Evolutionary conservation across 495 filamentous ascomycete genomes (phyloP).

Genomic region (Trichoderma gamsii): DNA sequence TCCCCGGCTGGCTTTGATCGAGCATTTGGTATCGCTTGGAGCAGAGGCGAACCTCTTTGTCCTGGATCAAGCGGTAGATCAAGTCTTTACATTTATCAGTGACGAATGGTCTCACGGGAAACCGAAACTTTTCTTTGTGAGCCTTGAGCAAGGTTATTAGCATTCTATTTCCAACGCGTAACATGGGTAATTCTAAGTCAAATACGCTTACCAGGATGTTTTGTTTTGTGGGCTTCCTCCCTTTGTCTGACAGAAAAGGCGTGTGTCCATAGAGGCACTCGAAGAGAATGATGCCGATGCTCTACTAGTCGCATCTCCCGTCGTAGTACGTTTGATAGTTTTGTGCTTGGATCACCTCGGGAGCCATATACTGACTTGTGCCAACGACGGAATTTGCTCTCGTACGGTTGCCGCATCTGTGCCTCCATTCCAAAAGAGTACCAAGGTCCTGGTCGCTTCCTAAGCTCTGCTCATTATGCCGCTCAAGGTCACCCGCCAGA

Average conservation of each 20-base stretch:
- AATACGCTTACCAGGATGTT: slow-evolving; percentile 61
- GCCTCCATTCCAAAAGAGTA: slow-evolving; percentile 67
- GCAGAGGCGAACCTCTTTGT: slow-evolving; percentile 69
- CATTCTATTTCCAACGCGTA: no score
- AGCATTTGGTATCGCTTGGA: slow-evolving; percentile 62
- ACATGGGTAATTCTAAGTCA: neutral
- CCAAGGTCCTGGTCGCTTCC: slow-evolving; percentile 28
- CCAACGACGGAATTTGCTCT: slow-evolving; percentile 85
- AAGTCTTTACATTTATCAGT: slow-evolving; percentile 63
- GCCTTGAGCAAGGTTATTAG: slow-evolving; percentile 29
- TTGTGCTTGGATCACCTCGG: slow-evolving; percentile 79
- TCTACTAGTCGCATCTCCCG: slow-evolving; percentile 95
- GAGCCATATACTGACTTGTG: slow-evolving; percentile 96
- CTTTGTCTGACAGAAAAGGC: slow-evolving; percentile 76
- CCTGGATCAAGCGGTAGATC: slow-evolving; percentile 67
- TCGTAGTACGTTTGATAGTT: slow-evolving; percentile 54
- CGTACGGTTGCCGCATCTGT: slow-evolving; percentile 64
- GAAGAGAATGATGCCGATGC: slow-evolving; percentile 84
- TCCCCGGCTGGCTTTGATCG: slow-evolving; percentile 32
- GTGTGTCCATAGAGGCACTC: slow-evolving; percentile 92
- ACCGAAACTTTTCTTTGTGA: slow-evolving; percentile 41
- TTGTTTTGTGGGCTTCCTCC: slow-evolving; percentile 66
- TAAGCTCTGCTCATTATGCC: slow-evolving; percentile 38
- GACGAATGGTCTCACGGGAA: slow-evolving; percentile 61
- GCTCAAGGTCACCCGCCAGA: slow-evolving; percentile 42